phyloP scores from a whole-genome alignment of 495 filamentous ascomycete genomes.

The Cercophora scortea region DNA sequence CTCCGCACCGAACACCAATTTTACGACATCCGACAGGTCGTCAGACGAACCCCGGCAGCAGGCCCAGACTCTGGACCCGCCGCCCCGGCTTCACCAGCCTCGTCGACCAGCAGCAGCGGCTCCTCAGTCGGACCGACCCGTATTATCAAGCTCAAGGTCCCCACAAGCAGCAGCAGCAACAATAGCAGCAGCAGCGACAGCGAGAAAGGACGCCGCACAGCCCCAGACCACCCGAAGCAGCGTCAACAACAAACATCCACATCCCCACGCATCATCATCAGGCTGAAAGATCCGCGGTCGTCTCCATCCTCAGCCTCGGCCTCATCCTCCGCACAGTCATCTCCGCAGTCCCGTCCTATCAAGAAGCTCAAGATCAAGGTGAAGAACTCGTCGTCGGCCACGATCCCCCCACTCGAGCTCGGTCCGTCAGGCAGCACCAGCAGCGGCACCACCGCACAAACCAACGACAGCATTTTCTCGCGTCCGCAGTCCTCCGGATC shows the following conservation, averaged over 20 bases:
- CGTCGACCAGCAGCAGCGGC: slow-evolving; percentile 1
- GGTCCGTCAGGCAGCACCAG: background rate
- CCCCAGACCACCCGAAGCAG: slow-evolving; percentile 1
- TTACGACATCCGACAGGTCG: slow-evolving; percentile 9
- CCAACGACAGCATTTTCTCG: background rate
- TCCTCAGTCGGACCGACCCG: slow-evolving; percentile 5
- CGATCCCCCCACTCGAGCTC: background rate
- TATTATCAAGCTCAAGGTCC: slow-evolving; percentile 15
- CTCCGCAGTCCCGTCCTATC: background rate
- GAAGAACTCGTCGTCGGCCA: background rate
- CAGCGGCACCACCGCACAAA: background rate
- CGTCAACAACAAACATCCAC: background rate
- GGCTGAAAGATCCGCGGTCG: background rate
- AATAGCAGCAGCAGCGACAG: slow-evolving; percentile 2
- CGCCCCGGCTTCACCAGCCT: background rate
- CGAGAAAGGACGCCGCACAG: background rate
- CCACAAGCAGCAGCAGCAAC: background rate
- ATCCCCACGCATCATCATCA: background rate
- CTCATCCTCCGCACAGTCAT: background rate
- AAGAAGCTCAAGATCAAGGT: background rate
- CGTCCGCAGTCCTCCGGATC: slow-evolving; percentile 2
- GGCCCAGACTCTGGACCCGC: slow-evolving; percentile 1
- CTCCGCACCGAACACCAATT: slow-evolving; percentile 12
- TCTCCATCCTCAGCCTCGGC: slow-evolving; percentile 1
- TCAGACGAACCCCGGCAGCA: slow-evolving; percentile 8